Evolutionary conservation across 2,329 filamentous ascomycete genomes (phyloP), one percentile per base, ranked within the genome.

Genomic region (Leptosphaerulina australis): DNA sequence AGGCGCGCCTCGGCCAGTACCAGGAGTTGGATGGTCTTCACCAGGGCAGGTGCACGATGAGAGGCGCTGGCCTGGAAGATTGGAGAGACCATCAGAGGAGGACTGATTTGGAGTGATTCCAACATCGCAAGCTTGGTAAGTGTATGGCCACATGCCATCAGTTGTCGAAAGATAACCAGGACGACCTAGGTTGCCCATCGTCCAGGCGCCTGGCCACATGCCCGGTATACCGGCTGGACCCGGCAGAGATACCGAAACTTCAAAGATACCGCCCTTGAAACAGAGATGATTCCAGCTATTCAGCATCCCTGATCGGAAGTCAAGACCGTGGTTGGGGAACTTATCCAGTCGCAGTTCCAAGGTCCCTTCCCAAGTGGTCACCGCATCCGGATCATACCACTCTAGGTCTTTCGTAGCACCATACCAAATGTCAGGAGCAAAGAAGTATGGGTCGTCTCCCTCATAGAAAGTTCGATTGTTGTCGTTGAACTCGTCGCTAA

Each of bases 391-490:
- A 66, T 79, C 70, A 64, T 82, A 76, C 80, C 79, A 75, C 63
- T 80, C 77, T 41, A 81, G 53, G 62, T 81, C 79, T 44, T 74
- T 63, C 3, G 79, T 81, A 6, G 77, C 77, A 33, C 77, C 79
- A 64, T 83, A 83, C 78, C 81, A 82, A 37, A 82, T 69, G 56
- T 83, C 74, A 11, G 76, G 74, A 10, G 77, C 80, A 25, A 71
- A 77, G 72, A 77, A 83, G 62, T 77, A 83, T 1, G 81, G 79
- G 58, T 83, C 81, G 55, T 83, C 81, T n/a, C 80, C 81, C 22
- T 76, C 73, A 53, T 82, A 83, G 58, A 83, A 83, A 0, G 79
- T 81, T 22, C 81, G 70, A 44, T 79, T 79, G 29, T 76, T 66
- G 7, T 74, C 68, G 52, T 82, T 82, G 67, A 83, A 83, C 53